Conservation (phyloP, 345 rosid genomes). For the Alliaria petiolata region DNA sequence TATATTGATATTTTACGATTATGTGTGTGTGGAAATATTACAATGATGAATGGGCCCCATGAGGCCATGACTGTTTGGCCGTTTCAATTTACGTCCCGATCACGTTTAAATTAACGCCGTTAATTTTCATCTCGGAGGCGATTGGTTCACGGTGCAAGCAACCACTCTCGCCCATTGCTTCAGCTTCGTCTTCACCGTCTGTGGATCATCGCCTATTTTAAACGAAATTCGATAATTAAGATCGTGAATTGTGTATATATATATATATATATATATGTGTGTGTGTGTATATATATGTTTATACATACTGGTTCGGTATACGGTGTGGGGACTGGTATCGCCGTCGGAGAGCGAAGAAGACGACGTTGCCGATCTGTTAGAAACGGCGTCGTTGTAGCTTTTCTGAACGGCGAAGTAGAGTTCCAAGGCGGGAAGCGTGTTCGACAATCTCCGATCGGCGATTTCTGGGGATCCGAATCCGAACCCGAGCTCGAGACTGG, state of each 20-base stretch:
- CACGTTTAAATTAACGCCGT: constrained; percentile 20
- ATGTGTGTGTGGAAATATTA: not conserved
- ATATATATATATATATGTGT: no score
- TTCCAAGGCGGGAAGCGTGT: constrained; percentile 83
- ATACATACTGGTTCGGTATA: constrained; percentile 30
- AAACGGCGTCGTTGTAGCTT: constrained; percentile 44
- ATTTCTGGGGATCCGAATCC: constrained; percentile 69
- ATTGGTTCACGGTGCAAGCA: constrained; percentile 84
- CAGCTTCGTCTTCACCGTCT: constrained; percentile 79
- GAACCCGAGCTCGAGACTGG: constrained; percentile 79
- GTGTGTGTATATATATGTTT: not conserved
- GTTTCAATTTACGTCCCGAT: constrained; percentile 10
- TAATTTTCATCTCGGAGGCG: constrained; percentile 33
- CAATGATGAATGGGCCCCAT: not conserved
- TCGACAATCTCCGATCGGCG: constrained; percentile 62
- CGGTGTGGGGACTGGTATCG: constrained; percentile 59
- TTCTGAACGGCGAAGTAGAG: constrained; percentile 69
- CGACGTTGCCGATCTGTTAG: constrained; percentile 38
- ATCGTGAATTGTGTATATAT: not conserved
- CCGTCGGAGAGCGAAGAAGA: constrained; percentile 49
- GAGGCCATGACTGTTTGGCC: constrained; percentile 30
- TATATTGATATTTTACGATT: not conserved
- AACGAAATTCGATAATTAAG: not conserved
- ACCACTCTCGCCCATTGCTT: constrained; percentile 96
- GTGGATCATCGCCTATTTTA: constrained; percentile 64